Conservation (phyloP, 805 yeast species). For the Candida stauntonica region DNA sequence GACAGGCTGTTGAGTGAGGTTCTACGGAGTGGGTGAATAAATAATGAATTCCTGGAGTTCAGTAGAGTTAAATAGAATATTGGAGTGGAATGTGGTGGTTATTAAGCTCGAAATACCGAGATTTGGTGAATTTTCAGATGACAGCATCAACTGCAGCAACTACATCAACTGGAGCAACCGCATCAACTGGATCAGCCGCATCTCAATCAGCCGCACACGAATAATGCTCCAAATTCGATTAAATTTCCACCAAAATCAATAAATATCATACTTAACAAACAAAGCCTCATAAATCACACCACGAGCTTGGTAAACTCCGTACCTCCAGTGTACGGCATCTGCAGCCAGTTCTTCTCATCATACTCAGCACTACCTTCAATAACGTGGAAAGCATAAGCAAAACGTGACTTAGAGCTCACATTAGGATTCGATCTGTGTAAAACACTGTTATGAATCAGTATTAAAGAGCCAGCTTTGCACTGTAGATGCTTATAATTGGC, state of each 20-base stretch:
- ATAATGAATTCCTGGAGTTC: too few relatives aligned
- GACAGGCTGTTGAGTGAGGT: conserved; percentile 10
- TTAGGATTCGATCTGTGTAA: conserved; percentile 69
- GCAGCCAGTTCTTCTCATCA: conserved; percentile 71
- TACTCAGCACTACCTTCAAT: conserved; percentile 63
- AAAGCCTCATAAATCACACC: not conserved
- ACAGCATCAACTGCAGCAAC: too few relatives aligned
- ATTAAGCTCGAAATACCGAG: too few relatives aligned
- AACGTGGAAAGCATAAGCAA: conserved; percentile 76
- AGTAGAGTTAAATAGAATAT: too few relatives aligned
- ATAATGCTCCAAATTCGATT: too few relatives aligned
- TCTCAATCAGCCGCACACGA: too few relatives aligned
- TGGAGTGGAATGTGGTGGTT: too few relatives aligned
- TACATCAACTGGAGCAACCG: too few relatives aligned
- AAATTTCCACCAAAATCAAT: not conserved
- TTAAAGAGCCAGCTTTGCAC: conserved; percentile 69
- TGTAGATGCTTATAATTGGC: conserved; percentile 46
- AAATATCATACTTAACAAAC: not conserved
- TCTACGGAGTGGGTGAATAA: too few relatives aligned
- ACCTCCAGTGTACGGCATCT: conserved; percentile 70
- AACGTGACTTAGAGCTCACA: conserved; percentile 50
- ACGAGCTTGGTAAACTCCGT: conserved; percentile 48
- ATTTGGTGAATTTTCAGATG: too few relatives aligned
- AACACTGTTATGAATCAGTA: conserved; percentile 67
- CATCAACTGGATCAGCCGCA: too few relatives aligned